Evolutionary conservation across 345 rosid genomes (phyloP).

Genomic region (Lumnitzera racemosa): DNA sequence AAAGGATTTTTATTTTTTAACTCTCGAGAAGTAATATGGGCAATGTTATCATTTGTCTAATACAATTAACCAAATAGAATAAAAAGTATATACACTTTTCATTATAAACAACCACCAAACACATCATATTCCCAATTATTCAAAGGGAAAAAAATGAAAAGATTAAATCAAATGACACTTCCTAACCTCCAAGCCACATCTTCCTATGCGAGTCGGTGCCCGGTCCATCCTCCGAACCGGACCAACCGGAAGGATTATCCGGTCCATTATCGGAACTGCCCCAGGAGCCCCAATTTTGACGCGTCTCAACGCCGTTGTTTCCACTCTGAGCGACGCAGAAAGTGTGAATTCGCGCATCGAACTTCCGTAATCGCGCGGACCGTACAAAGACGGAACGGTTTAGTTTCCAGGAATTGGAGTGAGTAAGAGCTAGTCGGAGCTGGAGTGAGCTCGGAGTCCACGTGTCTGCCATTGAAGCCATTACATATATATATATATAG

Average conservation of each 20-base stretch:
- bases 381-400: slow-evolving; percentile 16
- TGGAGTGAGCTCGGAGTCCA: slow-evolving; percentile 72
- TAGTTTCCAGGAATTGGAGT: slow-evolving; percentile 16
- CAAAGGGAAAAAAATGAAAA: not conserved
- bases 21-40: too few relatives aligned
- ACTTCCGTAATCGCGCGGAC: slow-evolving; percentile 20
- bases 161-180: not conserved
- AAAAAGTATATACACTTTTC: too few relatives aligned
- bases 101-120: too few relatives aligned
- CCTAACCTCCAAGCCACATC: slow-evolving; percentile 53
- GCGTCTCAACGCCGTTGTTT: slow-evolving; percentile 7
- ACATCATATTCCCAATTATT: too few relatives aligned
- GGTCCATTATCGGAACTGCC: slow-evolving; percentile 26
- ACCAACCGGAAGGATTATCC: slow-evolving; percentile 68
- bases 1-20: too few relatives aligned
- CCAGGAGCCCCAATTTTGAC: slow-evolving; percentile 17
- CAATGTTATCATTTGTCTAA: too few relatives aligned
- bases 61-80: too few relatives aligned
- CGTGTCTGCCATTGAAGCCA: slow-evolving; percentile 47
- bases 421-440: slow-evolving; percentile 64
- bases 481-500: not conserved
- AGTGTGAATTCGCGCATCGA: slow-evolving; percentile 17
- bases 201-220: slow-evolving; percentile 33
- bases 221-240: slow-evolving; percentile 32
- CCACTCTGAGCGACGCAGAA: slow-evolving; percentile 22